A percentile compares a stretch with the other conserved stretches of the same genome.
These are phyloP conservation scores for Lecanosticta acicola DNA, from an alignment of 2,329 filamentous ascomycete genomes.

Conservation along the genomic window DNA sequence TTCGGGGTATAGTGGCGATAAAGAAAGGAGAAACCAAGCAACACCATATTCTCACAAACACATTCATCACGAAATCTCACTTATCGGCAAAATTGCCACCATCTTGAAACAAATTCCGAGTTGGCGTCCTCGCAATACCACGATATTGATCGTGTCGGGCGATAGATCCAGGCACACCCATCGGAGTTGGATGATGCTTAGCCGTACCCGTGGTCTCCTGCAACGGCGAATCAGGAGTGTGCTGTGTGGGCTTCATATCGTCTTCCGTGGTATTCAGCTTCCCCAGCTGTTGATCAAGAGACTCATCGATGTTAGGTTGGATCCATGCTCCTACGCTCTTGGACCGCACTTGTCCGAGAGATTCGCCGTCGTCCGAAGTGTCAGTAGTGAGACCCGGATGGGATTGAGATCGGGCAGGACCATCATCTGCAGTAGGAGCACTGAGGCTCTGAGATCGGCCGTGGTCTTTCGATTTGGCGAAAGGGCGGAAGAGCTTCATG, in stretches of 20 bases:
- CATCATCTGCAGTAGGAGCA: conserved; percentile 13
- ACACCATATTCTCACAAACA: background rate
- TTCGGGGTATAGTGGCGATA: background rate
- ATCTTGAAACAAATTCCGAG: conserved; percentile 35
- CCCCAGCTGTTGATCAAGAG: conserved; percentile 13
- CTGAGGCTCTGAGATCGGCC: conserved; percentile 8
- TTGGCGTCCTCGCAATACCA: conserved; percentile 30
- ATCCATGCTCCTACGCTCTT: conserved; percentile 19
- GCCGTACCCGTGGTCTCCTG: conserved; percentile 16
- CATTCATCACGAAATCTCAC: background rate
- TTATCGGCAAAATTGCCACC: conserved; percentile 5
- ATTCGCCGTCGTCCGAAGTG: background rate
- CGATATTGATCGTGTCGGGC: conserved; percentile 42
- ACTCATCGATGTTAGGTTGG: conserved; percentile 13
- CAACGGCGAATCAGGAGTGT: conserved; percentile 24
- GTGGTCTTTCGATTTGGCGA: conserved; percentile 16
- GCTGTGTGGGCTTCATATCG: conserved; percentile 5
- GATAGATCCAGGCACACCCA: conserved; percentile 30
- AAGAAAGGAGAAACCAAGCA: background rate
- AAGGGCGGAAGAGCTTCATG: conserved; percentile 25
- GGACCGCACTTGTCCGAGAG: conserved; percentile 14
- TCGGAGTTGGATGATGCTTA: conserved; percentile 6
- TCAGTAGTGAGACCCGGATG: conserved; percentile 11
- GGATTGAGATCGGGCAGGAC: conserved; percentile 26
- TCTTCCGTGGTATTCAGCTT: conserved; percentile 15